phyloP scores from a whole-genome alignment of 2,329 filamentous ascomycete genomes.

The Monilinia fructigena region DNA sequence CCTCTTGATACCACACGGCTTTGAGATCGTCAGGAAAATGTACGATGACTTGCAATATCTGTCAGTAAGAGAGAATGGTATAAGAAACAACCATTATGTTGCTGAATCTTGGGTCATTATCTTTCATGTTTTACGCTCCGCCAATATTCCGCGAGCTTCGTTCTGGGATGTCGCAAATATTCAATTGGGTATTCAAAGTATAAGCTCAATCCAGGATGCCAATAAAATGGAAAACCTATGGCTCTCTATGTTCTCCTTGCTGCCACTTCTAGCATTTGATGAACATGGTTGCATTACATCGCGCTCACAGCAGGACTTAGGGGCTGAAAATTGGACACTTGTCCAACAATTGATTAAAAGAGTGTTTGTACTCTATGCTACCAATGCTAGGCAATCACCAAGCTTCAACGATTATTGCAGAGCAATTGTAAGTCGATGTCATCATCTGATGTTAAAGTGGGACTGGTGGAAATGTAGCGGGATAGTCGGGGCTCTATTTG shows the following conservation, averaged over 20 bases:
- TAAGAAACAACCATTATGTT: constrained; percentile 47
- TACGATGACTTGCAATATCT: constrained; percentile 51
- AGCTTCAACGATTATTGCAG: constrained; percentile 67
- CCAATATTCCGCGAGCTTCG: constrained; percentile 50
- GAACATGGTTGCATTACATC: constrained; percentile 50
- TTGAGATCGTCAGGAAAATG: constrained; percentile 46
- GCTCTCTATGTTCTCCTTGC: constrained; percentile 57
- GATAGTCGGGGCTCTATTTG: constrained; percentile 61
- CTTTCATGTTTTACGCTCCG: constrained; percentile 53
- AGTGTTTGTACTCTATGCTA: constrained; percentile 58
- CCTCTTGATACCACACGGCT: constrained; percentile 46
- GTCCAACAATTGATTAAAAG: constrained; percentile 56
- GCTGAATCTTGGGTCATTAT: constrained; percentile 59
- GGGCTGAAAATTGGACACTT: constrained; percentile 59
- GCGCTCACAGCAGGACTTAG: constrained; percentile 42
- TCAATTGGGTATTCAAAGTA: constrained; percentile 43
- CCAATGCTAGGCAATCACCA: constrained; percentile 54
- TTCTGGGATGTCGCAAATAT: constrained; percentile 61
- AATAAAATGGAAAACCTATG: constrained; percentile 55
- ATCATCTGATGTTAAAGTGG: constrained; percentile 64
- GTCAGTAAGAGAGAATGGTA: constrained; percentile 50
- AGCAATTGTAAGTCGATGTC: constrained; percentile 58
- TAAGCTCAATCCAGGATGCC: constrained; percentile 45
- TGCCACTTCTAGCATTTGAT: constrained; percentile 62
- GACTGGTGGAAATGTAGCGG: constrained; percentile 57